Base-by-base conservation (phyloP, 2,329 filamentous ascomycete species). In the Trichocomaceae sp. region DNA sequence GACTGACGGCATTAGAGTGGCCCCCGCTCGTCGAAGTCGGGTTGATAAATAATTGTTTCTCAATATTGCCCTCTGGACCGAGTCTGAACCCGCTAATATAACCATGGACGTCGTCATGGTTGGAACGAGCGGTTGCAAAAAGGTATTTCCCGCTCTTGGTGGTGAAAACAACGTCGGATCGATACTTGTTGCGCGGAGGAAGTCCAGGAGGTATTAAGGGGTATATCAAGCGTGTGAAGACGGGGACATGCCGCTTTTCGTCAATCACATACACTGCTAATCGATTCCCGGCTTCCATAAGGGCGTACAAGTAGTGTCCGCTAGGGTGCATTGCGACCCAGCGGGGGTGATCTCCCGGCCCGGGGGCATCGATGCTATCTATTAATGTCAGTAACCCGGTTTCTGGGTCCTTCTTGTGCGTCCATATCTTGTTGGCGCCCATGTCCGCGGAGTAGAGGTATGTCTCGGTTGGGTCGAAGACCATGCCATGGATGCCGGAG, bases 271-370 rank as follows among this genome's bases (percentile, higher is more conserved):
- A 95, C 63, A 90, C 86, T 69, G 83, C 89, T 55, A 95, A 74
- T 50, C 86, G 79, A 75, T 95, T 95, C 53, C 89, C 88, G n/a
- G 85, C 86, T 72, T 95, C 90, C 87, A 93, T 95, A 62, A 95
- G 78, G 7, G 82, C 88, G 72, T 95, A 95, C 55, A 95, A 79
- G 70, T 90, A 90, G 56, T 84, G 81, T 19, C 88, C 88, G 1
- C 81, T 81, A 2, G 86, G 85, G 69, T 92, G 87, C 68, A 95
- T 85, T 62, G 88, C 88, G 13, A 95, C 87, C 90, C 90, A 95
- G 64, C 90, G 83, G 15, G 90, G 90, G 69, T 93, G 90, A 70
- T 95, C 90, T 58, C 79, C 79, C 2, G 81, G 72, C 46, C 79
- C 78, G 0, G 88, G 88, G 26, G 88, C 88, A 59, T 86, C 81